Conservation (phyloP, 495 filamentous ascomycete species). For the Extremus antarcticus region DNA sequence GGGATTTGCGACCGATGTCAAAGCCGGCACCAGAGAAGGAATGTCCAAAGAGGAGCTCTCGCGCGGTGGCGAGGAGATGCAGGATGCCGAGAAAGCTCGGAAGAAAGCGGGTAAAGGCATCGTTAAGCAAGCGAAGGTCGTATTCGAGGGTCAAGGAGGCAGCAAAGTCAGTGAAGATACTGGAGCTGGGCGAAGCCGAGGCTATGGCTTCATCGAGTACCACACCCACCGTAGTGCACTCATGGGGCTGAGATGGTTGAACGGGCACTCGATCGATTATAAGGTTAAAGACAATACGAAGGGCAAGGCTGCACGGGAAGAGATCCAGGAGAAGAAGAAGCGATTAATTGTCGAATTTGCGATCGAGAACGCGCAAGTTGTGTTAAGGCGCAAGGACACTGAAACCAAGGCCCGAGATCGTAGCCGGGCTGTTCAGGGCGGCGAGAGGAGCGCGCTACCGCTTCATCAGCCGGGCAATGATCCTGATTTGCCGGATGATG, state of each 20-base stretch:
- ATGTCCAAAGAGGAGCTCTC: conserved; percentile 78
- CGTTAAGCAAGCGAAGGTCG: conserved; percentile 88
- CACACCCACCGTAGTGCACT: conserved; percentile 84
- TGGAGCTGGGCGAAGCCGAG: conserved; percentile 70
- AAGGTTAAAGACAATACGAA: conserved; percentile 24
- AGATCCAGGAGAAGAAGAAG: conserved; percentile 51
- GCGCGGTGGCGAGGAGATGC: conserved; percentile 69
- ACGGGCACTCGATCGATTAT: conserved; percentile 60
- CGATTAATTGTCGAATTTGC: conserved; percentile 92
- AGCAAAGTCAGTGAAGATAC: conserved; percentile 62
- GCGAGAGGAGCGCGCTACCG: conserved; percentile 1
- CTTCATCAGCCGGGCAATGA: conserved; percentile 5
- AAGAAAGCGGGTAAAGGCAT: conserved; percentile 81
- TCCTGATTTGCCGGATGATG: not conserved
- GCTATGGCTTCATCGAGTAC: conserved; percentile 98
- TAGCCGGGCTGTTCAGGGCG: conserved; percentile 22
- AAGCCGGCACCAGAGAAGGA: conserved; percentile 53
- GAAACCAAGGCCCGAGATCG: conserved; percentile 50
- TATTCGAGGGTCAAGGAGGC: conserved; percentile 77
- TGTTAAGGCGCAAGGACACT: conserved; percentile 60
- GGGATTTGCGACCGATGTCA: conserved; percentile 85
- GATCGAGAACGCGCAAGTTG: conserved; percentile 94
- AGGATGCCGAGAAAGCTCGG: conserved; percentile 60
- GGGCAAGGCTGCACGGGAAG: conserved; percentile 31
- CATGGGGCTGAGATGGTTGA: conserved; percentile 90